Evolutionary conservation across 2,329 filamentous ascomycete genomes (phyloP), one percentile per base, ranked within the genome.

Genomic region (Coniochaeta ligniaria): DNA sequence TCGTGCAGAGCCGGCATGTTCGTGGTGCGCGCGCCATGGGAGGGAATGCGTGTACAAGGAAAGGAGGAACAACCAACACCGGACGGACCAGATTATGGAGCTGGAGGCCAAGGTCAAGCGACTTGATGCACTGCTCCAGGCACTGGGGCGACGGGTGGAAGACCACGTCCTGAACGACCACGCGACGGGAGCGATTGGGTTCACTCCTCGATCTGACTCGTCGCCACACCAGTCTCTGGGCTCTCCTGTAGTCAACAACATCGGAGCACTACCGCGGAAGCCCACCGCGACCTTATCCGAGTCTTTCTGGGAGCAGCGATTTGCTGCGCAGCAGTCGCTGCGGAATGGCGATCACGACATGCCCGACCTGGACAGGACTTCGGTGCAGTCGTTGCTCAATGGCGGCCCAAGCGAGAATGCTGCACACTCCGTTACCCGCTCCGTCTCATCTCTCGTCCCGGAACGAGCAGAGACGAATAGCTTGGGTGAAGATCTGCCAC

Each of bases 21-120:
- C 86, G 24, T 90, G 87, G 87, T 91, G 87, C 70, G 74, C 83
- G 57, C 83, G 87, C 58, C 89, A 90, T 71, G 81, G 82, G 61
- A 83, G 88, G 64, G 66, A 79, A 47, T 90, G 87, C 70, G 84
- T 88, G 70, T 90, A 90, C 70, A 85, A 84, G 63, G 87, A 89
- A 67, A 79, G 87, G 47, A 89, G 89, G 74, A 90, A 89, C 70
- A 86, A 87, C 8, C 87, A 88, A 2, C 77, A 83, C 41, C 76
- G 83, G 33, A 82, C 85, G 66, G 85, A 84, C 52, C 86, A 86
- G 70, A 83, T 83, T 16, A 75, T 84, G 58, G 85, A 88, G 72
- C 78, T 87, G 6, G 84, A 80, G 65, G 74, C 74, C 58, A 86
- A 78, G 72, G 81, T 72, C 68, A 84, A 76, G 72, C 79, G 70